Base-by-base conservation (phyloP, 164 flowering plant species). In the Kingdonia uniflora region DNA sequence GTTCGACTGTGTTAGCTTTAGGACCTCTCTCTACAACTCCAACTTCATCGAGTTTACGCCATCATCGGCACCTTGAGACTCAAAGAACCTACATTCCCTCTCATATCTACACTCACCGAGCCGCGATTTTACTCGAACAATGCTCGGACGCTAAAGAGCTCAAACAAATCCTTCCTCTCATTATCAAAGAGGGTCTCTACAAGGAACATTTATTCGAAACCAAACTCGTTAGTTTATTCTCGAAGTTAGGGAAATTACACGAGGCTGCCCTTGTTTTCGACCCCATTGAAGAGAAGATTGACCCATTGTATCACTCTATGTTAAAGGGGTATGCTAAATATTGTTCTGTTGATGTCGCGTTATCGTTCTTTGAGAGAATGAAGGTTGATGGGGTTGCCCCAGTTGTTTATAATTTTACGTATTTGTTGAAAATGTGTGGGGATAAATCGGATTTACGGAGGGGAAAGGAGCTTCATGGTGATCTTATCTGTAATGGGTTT, bases 221-320 rank as follows among this genome's bases (percentile, higher is more conserved):
- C 43, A 90, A 90, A 71, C 84, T 90, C 49, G 59, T 87, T 53
- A 73, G 88, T 57, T 60, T 90, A 46, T 87, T 87, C 80, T 76
- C 76, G 58, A 77, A 74, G 20, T 81, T 68, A 58, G 78, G 77
- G 14, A 57, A 71, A 58, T 26, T 81, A 1, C 41, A 24, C 21
- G 86, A 85, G 5, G 95, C 96, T 26, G 63, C 67, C 38, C 73
- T 76, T 11, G 83, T 91, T 51, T 85, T 91, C 56, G 74, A 85
- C 5, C 80, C 80, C 25, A 64, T 81, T 43, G 75, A 76, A 7
- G 62, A 63, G 12, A 82, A 82, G 37, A 49, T 68, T 13, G 91
- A 90, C 22, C 77, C 60, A 1, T 64, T 82, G 10, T 84, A 82
- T 54, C 85, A 86, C 56, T 78, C 95, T 0, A 59, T 90, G 74